Conservation (phyloP, 768 basidiomycete genomes). For the Amanita pallidorosea region DNA sequence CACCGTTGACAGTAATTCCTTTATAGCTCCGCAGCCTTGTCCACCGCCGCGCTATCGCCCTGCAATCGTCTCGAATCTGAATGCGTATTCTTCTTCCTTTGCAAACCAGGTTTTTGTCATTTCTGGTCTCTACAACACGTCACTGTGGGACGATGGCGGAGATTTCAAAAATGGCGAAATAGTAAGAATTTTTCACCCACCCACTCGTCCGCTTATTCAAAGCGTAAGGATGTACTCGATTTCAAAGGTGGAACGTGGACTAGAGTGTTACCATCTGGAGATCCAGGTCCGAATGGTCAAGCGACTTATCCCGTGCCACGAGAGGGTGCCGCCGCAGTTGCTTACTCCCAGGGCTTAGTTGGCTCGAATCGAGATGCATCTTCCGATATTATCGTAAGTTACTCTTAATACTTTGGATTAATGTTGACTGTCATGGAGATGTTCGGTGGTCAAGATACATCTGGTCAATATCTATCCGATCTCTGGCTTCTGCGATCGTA, state of each 20-base stretch:
- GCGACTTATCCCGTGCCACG: conserved; percentile 54
- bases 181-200: conserved; percentile 26
- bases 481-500: conserved; percentile 75
- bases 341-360: conserved; percentile 43
- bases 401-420: background rate
- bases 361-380: conserved; percentile 36
- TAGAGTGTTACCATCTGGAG: conserved; percentile 64
- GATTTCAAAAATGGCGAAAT: conserved; percentile 63
- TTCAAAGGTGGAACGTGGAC: conserved; percentile 55
- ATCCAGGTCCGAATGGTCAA: conserved; percentile 44
- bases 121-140: conserved; percentile 54
- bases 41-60: conserved; percentile 58
- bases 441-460: conserved; percentile 64
- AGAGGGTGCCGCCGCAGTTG: conserved; percentile 57
- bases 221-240: conserved; percentile 50
- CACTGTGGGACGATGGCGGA: conserved; percentile 56
- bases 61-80: conserved; percentile 50
- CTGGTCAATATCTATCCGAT: conserved; percentile 60
- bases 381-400: conserved; percentile 54
- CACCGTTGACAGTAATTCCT: conserved; percentile 24
- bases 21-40: conserved; percentile 36
- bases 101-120: conserved; percentile 56
- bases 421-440: conserved; percentile 23
- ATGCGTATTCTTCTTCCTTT: conserved; percentile 44
- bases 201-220: conserved; percentile 1